A percentile compares a stretch with the other conserved stretches of the same genome.
Conservation (phyloP, 495 filamentous ascomycete species). For the Daldinia loculata region DNA sequence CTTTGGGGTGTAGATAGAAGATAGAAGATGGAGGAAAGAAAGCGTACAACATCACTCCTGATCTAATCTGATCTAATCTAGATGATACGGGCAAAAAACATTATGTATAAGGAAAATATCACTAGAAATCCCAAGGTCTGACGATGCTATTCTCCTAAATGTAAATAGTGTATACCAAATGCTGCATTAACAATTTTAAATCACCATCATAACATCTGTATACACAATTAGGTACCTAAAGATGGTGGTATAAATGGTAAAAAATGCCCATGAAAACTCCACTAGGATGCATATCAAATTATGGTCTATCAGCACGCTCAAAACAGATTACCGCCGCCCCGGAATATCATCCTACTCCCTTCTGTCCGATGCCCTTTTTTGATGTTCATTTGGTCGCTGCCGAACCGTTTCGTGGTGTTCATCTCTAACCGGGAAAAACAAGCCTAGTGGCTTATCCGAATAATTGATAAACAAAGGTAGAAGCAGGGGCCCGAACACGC, state of each 20-base stretch:
- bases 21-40: neutral
- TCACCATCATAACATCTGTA: slow-evolving; percentile 7
- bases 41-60: neutral
- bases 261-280: slow-evolving; percentile 38
- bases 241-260: slow-evolving; percentile 9
- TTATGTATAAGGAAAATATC: neutral
- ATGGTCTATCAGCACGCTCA: slow-evolving; percentile 40
- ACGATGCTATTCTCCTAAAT: neutral
- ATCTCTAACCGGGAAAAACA: slow-evolving; percentile 6
- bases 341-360: slow-evolving; percentile 29
- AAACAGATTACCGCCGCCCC: slow-evolving; percentile 37
- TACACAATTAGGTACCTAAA: neutral
- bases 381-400: slow-evolving; percentile 19
- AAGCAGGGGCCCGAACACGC: neutral
- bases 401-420: slow-evolving; percentile 11
- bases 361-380: slow-evolving; percentile 20
- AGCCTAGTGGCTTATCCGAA: slow-evolving; percentile 3
- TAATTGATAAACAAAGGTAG: neutral
- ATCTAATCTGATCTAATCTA: neutral
- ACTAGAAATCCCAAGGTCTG: neutral
- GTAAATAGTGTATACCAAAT: slow-evolving; percentile 2
- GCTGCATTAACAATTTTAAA: slow-evolving; percentile 5
- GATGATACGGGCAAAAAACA: neutral
- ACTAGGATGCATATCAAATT: slow-evolving; percentile 42
- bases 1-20: slow-evolving; percentile 54